Base-by-base conservation (phyloP, 2,329 filamentous ascomycete species). In the Aspergillus luchuensis region DNA sequence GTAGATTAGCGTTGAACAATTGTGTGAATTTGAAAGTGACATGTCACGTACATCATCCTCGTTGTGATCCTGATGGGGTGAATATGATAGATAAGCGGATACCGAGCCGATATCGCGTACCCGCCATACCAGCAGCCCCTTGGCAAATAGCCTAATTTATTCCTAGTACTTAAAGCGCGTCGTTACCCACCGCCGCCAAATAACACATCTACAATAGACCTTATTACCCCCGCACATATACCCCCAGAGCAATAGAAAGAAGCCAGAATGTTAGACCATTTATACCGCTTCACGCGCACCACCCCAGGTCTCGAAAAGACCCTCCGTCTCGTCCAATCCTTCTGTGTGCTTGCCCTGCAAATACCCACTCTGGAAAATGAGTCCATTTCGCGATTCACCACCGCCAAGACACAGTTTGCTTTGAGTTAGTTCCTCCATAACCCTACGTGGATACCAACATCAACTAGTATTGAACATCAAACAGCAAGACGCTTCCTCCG, bases 401-500 rank as follows among this genome's bases (percentile, higher is more conserved):
- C 63, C 4, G 71, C 75, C 6, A 74, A 74, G 56, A 62, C 65
- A 13, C 74, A 81, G 56, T 70, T 81, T 33, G 76, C 75, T 19
- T 63, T 81, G 52, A 76, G 79, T 79, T 65, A 51, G 70, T 68
- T 19, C 48, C 23, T 15, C 10, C 39, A 15, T 47, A 19, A 11
- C 25, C 43, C 43, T 23, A 25, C 21, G 17, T 43, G 2, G 3
- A 6, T 30, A 1, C 3, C 10, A 1, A 15, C 33, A 36, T 36
- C 11, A 36, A 15, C 5, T 2, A 33, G 49, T 55, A 17, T 4
- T 53, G 8, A 55, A n/a, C 1, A 5, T 1, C 2, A 47, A 15
- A 19, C 6, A 82, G 81, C 77, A 30, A 82, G 90, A 39, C 84
- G 89, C 21, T 87, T 85, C 74, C 82, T 91, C 70, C 86, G 90